Base-by-base conservation (phyloP, 495 filamentous ascomycete species). In the Penicillium samsonianum region DNA sequence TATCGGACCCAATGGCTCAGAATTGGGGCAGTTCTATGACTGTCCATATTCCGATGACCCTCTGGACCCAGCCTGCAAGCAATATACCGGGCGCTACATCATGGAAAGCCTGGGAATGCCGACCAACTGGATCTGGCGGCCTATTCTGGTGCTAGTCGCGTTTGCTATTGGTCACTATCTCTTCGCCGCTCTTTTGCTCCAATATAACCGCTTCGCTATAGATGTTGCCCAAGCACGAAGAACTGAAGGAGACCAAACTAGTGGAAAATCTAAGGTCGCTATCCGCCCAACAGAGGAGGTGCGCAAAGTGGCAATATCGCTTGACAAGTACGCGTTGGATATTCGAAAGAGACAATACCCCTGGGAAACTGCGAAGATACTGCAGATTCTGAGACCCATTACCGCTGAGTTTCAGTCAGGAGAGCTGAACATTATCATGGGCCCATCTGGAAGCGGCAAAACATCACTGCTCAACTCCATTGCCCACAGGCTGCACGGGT, bases 371-470 rank as follows among this genome's bases (percentile, higher is more conserved):
- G 59, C 80, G 2, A 76, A 75, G 4, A 80, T 65, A 2, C 72
- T 85, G 35, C 74, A 75, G 0, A 89, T 90, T n/a, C 65, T 91
- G 41, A 76, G 84, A 50, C 82, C 86, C 0, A 77, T 90, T 28
- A 85, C 78, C 4, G 72, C 84, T 0, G 74, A 78, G 1, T 90
- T 90, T 59, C 74, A 82, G 48, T 73, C 87, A 10, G 85, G 85
- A 1, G 70, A 77, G 19, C 69, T 91, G 11, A 90, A 91, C 60
- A 79, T 90, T 3, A 89, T 91, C 51, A 89, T 90, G 87, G 88
- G 88, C 0, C 88, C 88, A 2, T 89, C 86, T 14, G 88, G 88
- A 1, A 85, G 83, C 33, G 88, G 88, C 12, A 91, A 90, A 69
- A 89, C 87, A 4, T 85, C 85, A 0, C 64, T 91, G 4, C 73